Base-by-base conservation (phyloP, 2,329 filamentous ascomycete genomes). In the Xylaria arbuscula region DNA sequence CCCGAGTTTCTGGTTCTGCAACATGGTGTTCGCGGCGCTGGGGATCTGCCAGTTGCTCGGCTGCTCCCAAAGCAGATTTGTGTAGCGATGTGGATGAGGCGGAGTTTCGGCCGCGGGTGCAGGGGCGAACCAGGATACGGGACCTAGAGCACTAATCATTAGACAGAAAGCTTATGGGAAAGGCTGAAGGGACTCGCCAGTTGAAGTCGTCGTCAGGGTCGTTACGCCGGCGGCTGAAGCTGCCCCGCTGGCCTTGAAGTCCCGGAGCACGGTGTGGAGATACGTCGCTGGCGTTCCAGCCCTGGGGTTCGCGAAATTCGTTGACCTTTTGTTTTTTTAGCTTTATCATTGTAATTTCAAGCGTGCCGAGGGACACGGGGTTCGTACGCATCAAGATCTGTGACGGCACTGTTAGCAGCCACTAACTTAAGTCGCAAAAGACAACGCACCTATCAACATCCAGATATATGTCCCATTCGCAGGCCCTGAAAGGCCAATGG, bases 31-130 rank as follows among this genome's bases (percentile, higher is more conserved):
- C 13, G 78, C 77, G 9, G 71, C 57, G 19, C 72, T 70, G 6
- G 79, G 76, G 7, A 81, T 76, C 38, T 76, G 68, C 72, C 79
- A 80, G 54, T 73, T 76, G 17, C 69, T 75, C 1, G 78, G 76
- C 70, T 80, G 79, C 67, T 76, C 78, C 74, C 77, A 81, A n/a
- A 81, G 70, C 48, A 81, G 72, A 59, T 79, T 77, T 19, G 80
- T 80, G 72, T 81, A 81, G 42, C 78, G 76, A 71, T 81, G 80
- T 24, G 80, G 75, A 64, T 80, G 76, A 2, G 78, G 76, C 8
- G 80, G 80, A 10, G 72, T 77, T 71, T 81, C 77, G 3, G 79
- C 74, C 15, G 75, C 77, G 1, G 80, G 80, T 7, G 73, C 73
- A 0, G 80, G 80, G 11, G 67, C 72, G 48, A 78, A 77, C 74